phyloP scores from a whole-genome alignment of 2,329 filamentous ascomycete species.

The Cryphonectria carpinicola region DNA sequence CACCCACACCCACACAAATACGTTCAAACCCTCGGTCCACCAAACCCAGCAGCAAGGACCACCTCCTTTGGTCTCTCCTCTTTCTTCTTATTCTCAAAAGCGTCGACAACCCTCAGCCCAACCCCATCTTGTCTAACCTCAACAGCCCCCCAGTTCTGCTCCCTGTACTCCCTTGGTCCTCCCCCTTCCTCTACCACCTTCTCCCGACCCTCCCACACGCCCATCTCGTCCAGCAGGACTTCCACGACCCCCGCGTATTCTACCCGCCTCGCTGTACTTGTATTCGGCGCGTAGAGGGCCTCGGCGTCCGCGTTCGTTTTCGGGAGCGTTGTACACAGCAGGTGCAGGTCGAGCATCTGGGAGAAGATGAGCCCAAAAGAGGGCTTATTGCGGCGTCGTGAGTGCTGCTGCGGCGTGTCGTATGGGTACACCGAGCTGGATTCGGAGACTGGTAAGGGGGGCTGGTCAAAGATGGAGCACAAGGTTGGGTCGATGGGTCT shows the following conservation, averaged over 20 bases:
- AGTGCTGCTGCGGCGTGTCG: constrained; percentile 29
- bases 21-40: constrained; percentile 20
- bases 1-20: too few relatives aligned
- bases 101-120: constrained; percentile 44
- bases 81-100: constrained; percentile 36
- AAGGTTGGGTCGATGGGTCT: constrained; percentile 48
- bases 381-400: constrained; percentile 48
- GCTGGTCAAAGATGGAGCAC: constrained; percentile 53
- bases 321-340: constrained; percentile 54
- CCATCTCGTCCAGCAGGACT: constrained; percentile 55
- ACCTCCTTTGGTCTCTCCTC: constrained; percentile 11
- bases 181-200: constrained; percentile 26
- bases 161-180: constrained; percentile 44
- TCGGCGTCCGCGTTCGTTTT: constrained; percentile 46
- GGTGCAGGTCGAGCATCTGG: constrained; percentile 58
- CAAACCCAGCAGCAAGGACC: constrained; percentile 25
- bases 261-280: constrained; percentile 24
- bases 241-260: constrained; percentile 51
- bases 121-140: constrained; percentile 40
- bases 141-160: constrained; percentile 59
- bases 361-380: constrained; percentile 59
- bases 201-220: constrained; percentile 44
- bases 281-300: constrained; percentile 32
- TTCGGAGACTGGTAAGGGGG: constrained; percentile 30
- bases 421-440: constrained; percentile 29